Conservation (phyloP, 1,139 yeast genomes). For the Hanseniaspora sp. region DNA sequence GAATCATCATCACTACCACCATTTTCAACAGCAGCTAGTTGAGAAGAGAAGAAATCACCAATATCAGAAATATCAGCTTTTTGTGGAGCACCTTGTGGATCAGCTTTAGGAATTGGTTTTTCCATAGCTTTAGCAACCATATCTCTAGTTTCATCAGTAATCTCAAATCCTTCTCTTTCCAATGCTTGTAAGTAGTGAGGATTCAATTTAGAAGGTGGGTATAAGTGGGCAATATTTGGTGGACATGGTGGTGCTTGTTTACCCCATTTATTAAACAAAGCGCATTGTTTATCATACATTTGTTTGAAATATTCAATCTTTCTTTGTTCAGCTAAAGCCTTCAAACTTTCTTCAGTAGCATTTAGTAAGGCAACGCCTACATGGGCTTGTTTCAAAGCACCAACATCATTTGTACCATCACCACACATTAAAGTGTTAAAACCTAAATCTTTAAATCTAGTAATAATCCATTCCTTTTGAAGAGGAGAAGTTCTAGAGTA, state of each 20-base stretch:
- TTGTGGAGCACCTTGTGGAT: conserved; percentile 22
- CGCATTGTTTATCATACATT: conserved; percentile 77
- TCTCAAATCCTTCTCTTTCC: conserved; percentile 67
- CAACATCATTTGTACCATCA: conserved; percentile 99
- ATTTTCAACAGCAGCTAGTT: conserved; percentile 53
- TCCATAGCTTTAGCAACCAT: conserved; percentile 38
- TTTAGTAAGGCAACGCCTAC: conserved; percentile 93
- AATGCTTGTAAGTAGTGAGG: conserved; percentile 81
- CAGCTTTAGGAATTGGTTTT: conserved; percentile 29
- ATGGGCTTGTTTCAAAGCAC: conserved; percentile 97
- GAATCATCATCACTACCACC: conserved; percentile 63
- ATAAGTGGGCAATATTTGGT: conserved; percentile 73
- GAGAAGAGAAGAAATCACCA: conserved; percentile 49
- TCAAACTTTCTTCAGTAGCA: conserved; percentile 92
- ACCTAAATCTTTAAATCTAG: conserved; percentile 74
- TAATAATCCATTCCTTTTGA: conserved; percentile 85
- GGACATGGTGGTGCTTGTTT: conserved; percentile 82
- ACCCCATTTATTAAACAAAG: conserved; percentile 67
- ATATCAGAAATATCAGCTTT: conserved; percentile 40
- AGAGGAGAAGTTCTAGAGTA: conserved; percentile 96
- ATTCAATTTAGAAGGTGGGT: conserved; percentile 89
- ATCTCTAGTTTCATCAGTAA: conserved; percentile 55
- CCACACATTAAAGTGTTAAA: conserved; percentile 97
- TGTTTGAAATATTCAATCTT: conserved; percentile 53
- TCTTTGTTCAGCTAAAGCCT: conserved; percentile 74